These are phyloP conservation scores for Botryotinia convoluta DNA, from an alignment of 2,329 filamentous ascomycete species.

Conservation along the genomic window DNA sequence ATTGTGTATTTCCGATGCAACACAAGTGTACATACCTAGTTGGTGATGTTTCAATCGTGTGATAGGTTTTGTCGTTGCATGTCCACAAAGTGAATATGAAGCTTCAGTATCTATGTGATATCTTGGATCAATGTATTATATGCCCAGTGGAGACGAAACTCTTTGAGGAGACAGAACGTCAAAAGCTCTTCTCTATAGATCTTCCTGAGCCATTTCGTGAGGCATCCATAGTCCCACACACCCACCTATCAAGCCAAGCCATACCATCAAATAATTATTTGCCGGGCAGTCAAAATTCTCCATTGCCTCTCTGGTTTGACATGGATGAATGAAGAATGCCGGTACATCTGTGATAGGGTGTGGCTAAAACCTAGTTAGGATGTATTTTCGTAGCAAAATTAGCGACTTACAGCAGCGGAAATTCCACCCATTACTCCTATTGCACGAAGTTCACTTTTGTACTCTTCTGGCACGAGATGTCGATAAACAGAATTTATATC, in stretches of 20 bases:
- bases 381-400: neutral
- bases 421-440: conserved; percentile 69
- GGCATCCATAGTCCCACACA: conserved; percentile 78
- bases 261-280: conserved; percentile 76
- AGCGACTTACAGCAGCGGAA: conserved; percentile 68
- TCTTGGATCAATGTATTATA: neutral
- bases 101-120: neutral
- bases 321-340: conserved; percentile 90
- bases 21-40: conserved; percentile 1
- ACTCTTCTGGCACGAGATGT: conserved; percentile 65
- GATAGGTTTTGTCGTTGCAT: neutral
- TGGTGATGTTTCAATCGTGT: neutral
- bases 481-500: conserved; percentile 69
- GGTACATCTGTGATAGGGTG: conserved; percentile 79
- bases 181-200: neutral
- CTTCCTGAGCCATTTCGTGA: conserved; percentile 54
- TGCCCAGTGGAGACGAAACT: neutral
- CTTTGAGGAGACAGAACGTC: neutral
- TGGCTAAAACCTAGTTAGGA: conserved; percentile 33
- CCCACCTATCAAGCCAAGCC: conserved; percentile 83
- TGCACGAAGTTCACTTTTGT: conserved; percentile 58
- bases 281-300: conserved; percentile 56
- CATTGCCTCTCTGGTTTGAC: conserved; percentile 81
- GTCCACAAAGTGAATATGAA: neutral
- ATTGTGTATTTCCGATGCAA: neutral